Base-by-base conservation (phyloP, 768 basidiomycete genomes). In the Tulasnella sp. region DNA sequence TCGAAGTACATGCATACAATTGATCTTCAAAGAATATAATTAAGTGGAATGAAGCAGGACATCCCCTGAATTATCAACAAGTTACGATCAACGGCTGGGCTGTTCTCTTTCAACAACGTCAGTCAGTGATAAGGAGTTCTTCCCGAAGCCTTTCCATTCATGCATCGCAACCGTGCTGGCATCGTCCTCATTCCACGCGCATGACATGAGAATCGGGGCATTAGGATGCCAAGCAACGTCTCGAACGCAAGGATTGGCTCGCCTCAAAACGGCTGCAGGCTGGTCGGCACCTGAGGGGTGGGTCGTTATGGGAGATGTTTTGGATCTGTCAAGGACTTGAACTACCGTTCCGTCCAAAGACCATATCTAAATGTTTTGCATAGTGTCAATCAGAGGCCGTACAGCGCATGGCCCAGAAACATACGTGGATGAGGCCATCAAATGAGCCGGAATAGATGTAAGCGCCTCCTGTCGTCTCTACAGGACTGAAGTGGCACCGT, bases 141-240 rank as follows among this genome's bases (percentile, higher is more conserved):
- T 95, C 0, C 86, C 85, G 70, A 95, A 81, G 6, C 95, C 95
- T 80, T 95, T 97, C 93, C 95, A 99, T 80, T 98, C 93, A 76
- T 99, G 97, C 75, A 91, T 85, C 5, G 95, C 96, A 29, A 99
- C 86, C 14, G 89, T 88, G 62, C 80, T 71, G 35, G 79, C 74
- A 37, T 83, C 81, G 35, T 82, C 82, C 42, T 82, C 84, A 52
- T 90, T 88, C 96, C 97, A 98, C 3, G 88, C 94, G 6, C 91
- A 92, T 75, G 91, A 94, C 89, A 99, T 90, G 63, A 99, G 78
- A 26, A 90, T 88, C 42, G 96, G 95, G 83, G 95, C 90, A 87
- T 91, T 78, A 17, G 91, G 88, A 79, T 94, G 94, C 97, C 97
- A 99, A 78, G 91, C 91, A 74, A 98, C 94, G 78, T 98, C 96